Conservation (phyloP, 345 rosid species). For the Lumnitzera littorea region DNA sequence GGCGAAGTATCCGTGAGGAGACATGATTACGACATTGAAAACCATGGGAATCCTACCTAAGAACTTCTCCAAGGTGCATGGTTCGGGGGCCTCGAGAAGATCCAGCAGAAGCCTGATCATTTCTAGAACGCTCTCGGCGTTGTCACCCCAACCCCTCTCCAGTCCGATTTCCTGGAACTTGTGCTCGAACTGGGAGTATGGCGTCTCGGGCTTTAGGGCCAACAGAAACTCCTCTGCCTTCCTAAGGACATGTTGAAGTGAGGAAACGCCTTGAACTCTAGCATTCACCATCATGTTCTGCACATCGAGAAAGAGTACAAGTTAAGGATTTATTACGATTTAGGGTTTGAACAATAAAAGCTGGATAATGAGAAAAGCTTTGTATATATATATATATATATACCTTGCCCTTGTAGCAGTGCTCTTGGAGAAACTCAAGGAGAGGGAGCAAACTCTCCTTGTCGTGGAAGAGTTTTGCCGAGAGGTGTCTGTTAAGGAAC, state of each 20-base stretch:
- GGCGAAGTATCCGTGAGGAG: conserved; percentile 96
- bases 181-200: conserved; percentile 54
- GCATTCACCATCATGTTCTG: conserved; percentile 86
- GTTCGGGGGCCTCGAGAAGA: conserved; percentile 97
- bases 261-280: conserved; percentile 56
- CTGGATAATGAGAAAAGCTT: background rate
- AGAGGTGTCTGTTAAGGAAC: conserved; percentile 94
- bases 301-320: conserved; percentile 4
- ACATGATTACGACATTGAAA: conserved; percentile 85
- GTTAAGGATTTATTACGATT: no score
- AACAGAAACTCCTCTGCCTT: conserved; percentile 85
- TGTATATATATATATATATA: background rate
- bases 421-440: conserved; percentile 42
- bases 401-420: conserved; percentile 50
- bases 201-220: conserved; percentile 43
- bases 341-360: background rate
- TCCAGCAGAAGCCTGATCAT: conserved; percentile 91
- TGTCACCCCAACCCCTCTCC: conserved; percentile 96
- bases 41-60: conserved; percentile 95
- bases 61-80: conserved; percentile 86
- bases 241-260: conserved; percentile 65
- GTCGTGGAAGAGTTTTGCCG: conserved; percentile 47
- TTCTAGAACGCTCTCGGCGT: conserved; percentile 68
- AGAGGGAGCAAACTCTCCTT: conserved; percentile 49
- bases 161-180: conserved; percentile 90